Evolutionary conservation across 768 basidiomycete genomes (phyloP).

Genomic region (Boletellus sp.): DNA sequence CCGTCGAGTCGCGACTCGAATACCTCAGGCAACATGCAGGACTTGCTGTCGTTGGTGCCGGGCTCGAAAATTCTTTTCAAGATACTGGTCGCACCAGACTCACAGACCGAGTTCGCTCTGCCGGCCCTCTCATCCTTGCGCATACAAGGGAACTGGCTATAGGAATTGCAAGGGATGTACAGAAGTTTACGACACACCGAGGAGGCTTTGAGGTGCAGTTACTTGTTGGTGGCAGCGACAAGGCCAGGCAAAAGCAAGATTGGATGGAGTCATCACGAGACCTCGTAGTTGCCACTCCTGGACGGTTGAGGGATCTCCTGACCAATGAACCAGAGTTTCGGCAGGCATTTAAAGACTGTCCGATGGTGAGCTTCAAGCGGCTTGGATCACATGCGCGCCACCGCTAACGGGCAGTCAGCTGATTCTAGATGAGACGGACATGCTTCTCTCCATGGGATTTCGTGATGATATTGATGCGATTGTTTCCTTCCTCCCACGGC

Average conservation of each 20-base stretch:
- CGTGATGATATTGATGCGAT: conserved; percentile 80
- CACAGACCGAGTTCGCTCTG: conserved; percentile 42
- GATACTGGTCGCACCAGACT: conserved; percentile 31
- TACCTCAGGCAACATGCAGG: conserved; percentile 46
- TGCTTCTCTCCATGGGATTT: conserved; percentile 90
- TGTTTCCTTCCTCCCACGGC: conserved; percentile 52
- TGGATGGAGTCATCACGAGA: conserved; percentile 67
- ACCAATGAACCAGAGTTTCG: conserved; percentile 53
- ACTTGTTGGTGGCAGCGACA: conserved; percentile 74
- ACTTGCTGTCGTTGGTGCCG: conserved; percentile 42
- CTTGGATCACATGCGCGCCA: background rate
- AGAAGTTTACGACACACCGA: conserved; percentile 59
- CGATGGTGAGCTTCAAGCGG: conserved; percentile 47
- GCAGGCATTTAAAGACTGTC: conserved; percentile 48
- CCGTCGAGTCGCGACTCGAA: conserved; percentile 71
- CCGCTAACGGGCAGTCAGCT: conserved; percentile 46
- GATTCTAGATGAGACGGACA: conserved; percentile 91
- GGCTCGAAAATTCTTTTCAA: conserved; percentile 30
- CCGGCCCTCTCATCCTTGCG: conserved; percentile 78
- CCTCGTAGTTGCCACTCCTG: conserved; percentile 88
- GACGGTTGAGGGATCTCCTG: conserved; percentile 74
- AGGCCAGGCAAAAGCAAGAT: conserved; percentile 59
- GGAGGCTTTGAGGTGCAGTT: conserved; percentile 64
- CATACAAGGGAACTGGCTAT: conserved; percentile 89
- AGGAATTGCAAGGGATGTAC: conserved; percentile 84